phyloP scores from a whole-genome alignment of 1,139 yeast species.

The Sugiyamaella sp. region DNA sequence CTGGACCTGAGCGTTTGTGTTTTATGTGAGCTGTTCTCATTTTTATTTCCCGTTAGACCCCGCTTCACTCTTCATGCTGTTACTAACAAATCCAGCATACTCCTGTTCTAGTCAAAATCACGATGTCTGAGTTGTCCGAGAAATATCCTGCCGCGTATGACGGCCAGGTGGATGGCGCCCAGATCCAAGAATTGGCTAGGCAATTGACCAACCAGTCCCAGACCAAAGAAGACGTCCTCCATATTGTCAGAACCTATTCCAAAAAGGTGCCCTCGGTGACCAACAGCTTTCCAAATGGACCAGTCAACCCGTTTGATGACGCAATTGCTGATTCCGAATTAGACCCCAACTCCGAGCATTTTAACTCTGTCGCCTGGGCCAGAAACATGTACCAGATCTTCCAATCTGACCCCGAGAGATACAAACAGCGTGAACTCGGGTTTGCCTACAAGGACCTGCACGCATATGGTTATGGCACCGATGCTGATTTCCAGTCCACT shows the following conservation, averaged over 20 bases:
- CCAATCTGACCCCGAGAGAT: conserved; percentile 27
- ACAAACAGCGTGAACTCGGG: conserved; percentile 46
- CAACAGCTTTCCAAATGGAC: conserved; percentile 20
- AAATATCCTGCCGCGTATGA: conserved; percentile 6
- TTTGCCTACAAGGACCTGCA: conserved; percentile 67
- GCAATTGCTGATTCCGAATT: conserved; percentile 46
- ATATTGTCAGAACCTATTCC: conserved; percentile 19
- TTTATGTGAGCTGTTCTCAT: no score
- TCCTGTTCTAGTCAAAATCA: no score
- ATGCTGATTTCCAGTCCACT: conserved; percentile 78
- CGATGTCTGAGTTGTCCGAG: neutral
- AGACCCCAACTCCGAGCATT: conserved; percentile 59
- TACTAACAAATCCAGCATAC: no score
- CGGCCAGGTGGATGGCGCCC: conserved; percentile 2
- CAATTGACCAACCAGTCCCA: conserved; percentile 30
- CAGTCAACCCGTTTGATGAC: conserved; percentile 30
- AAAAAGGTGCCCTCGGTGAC: neutral
- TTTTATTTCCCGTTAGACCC: no score
- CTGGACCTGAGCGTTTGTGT: no score
- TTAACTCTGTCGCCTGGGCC: conserved; percentile 71
- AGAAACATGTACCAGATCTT: conserved; percentile 57
- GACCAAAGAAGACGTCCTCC: conserved; percentile 18
- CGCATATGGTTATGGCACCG: conserved; percentile 76
- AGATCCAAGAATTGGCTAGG: conserved; percentile 28
- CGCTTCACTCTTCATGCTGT: no score